Conservation (phyloP, 257 asterid genomes). For the Fraxinus quadrangulata region DNA sequence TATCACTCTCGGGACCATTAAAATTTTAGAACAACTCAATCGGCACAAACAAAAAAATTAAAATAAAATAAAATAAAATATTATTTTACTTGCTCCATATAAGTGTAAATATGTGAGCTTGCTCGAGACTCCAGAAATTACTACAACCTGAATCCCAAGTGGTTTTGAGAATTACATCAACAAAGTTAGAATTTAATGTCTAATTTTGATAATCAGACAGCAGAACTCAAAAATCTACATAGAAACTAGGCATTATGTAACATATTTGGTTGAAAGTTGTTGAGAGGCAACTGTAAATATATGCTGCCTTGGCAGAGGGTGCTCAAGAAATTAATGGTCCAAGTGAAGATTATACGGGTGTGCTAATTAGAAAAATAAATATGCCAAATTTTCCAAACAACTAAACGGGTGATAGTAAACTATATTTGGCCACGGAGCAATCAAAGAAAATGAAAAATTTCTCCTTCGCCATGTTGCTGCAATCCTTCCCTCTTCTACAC, state of each 20-base stretch:
- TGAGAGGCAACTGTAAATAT: background rate
- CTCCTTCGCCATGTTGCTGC: background rate
- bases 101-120: background rate
- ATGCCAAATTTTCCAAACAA: background rate
- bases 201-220: background rate
- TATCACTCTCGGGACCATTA: background rate
- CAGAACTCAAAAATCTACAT: background rate
- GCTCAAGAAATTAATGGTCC: background rate
- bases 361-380: background rate
- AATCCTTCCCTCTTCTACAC: background rate
- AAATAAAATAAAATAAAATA: no score
- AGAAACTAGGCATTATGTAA: background rate
- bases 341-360: background rate
- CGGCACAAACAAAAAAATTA: background rate
- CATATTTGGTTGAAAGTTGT: background rate
- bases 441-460: background rate
- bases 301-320: background rate
- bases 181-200: background rate
- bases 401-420: background rate
- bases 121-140: background rate
- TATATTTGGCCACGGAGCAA: background rate
- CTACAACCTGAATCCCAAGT: background rate
- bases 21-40: background rate
- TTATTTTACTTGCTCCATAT: background rate
- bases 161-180: background rate